Base-by-base conservation (phyloP, 352 stramenopile genomes). In the Globisporangium middletonii region DNA sequence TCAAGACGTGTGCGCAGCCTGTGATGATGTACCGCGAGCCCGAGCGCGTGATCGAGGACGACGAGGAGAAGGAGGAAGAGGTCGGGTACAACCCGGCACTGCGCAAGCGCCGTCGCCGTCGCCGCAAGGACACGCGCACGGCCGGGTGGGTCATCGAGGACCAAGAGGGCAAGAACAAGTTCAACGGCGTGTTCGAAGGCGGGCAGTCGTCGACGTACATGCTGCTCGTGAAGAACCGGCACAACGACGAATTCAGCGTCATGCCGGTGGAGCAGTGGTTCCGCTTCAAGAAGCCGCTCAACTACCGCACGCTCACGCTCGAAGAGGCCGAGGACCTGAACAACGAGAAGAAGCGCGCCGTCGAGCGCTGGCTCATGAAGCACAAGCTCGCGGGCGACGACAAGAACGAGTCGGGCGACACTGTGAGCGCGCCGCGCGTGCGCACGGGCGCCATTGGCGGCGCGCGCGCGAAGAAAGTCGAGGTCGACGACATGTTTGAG, bases 181-280 rank as follows among this genome's bases (percentile, higher is more conserved):
- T 89, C 59, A 74, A 85, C 37, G 84, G 84, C 43, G 78, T 80
- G 46, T 89, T 92, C 38, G 84, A 94, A 63, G 84, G 84, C 53
- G 84, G 84, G 8, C 82, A 92, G 64, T 74, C 74, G 57, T 92
- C 82, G 45, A 90, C 81, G 68, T 94, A 94, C 68, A 91, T 89
- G 72, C 67, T 94, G 49, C 72, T 94, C 69, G 75, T 92, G 37
- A 91, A 92, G 71, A 91, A 90, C 60, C 84, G 80, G 38, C 80
- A 91, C 71, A 92, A 90, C 55, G 81, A 92, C 66, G 84, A 94
- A 68, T 94, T 94, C 62, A 89, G 79, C 54, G 79, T 92, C 44
- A 89, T 94, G 56, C 80, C 84, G 11, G 77, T 94, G 53, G 84
- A 94, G 65, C 82, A 94, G 57, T 94, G 84, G 84, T 94, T 94